Base-by-base conservation (phyloP, 306 rosid genomes). In the Medicago arabica region DNA sequence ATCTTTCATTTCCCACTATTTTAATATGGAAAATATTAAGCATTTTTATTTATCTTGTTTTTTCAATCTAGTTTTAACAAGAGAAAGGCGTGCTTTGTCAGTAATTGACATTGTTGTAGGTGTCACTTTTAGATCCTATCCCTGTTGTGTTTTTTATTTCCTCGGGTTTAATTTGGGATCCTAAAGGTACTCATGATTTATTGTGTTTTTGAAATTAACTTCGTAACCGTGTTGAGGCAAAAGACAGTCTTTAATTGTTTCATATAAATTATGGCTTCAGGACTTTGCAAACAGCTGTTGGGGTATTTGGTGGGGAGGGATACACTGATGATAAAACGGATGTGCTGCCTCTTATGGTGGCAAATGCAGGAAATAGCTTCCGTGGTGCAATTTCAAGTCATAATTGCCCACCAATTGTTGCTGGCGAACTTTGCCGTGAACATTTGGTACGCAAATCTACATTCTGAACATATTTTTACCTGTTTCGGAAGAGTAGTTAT, bases 221-320 rank as follows among this genome's bases (percentile, higher is more conserved):
- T 43, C 63, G 51, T 46, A 34, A 40, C 74, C 73, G 57, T 50
- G 36, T 21, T 34, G 69, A 68, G 69, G 58, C 70, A 61, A 54
- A 60, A 10, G 55, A 51, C 40, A 43, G 40, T 39, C 9, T 63
- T 63, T 64, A 44, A 76, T 71, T 55, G 15, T 55, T 9, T 57
- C 18, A 14, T 75, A 49, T 69, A 59, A 69, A 44, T 19, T 69
- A 21, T 62, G 77, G 34, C 70, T 80, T 49, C 78, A 91, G 98
- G 96, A 91, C 98, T 60, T 82, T 91, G 82, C 97, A 93, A 89
- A 93, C 98, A 61, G 98, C 98, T 31, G 98, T 91, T 74, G 98
- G 98, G 43, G 88, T 88, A 18, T 91, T 93, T 81, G 98, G 98
- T 1, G 92, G 92, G 63, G 92, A 79, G 76, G 87, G 89, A 36